Evolutionary conservation across 352 stramenopile genomes (phyloP), one percentile per base, ranked within the genome.

Genomic region (Phytophthora cactorum): DNA sequence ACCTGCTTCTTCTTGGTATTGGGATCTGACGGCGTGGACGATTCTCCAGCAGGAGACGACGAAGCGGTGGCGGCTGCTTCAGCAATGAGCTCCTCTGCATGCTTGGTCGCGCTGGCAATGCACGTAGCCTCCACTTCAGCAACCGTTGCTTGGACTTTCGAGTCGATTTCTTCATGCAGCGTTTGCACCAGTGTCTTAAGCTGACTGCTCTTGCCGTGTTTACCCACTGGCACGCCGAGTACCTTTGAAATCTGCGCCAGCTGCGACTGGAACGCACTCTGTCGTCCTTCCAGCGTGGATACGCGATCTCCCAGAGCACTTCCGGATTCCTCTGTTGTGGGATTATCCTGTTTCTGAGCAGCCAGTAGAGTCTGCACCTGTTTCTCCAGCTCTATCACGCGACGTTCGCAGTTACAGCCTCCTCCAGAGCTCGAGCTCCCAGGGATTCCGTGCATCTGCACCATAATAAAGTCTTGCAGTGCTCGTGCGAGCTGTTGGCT

Each of bases 261-360:
- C 60, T 93, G 85, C 34, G 85, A 93, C 78, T 93, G 85, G 66
- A 93, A 93, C 29, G 85, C 83, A 43, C 81, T 90, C 55, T 93
- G 85, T 15, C 85, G 77, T 17, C 85, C 85, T 65, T 93, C 85
- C 10, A 93, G 56, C 34, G 85, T 93, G 36, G 85, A 93, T 36
- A 93, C 81, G 27, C 85, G 78, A 57, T 92, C 85, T 22, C 66
- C 77, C 17, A 92, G 62, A n/a, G 66, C 61, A 59, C 49, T 84
- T 5, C 47, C 65, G 1, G 45, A 39, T 9, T 65, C 67, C 17
- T 74, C 61, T 15, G 22, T 15, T 7, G 25, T 12, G 15, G 52
- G 5, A n/a, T 43, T 17, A 43, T 43, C 36, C 44, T 15, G 17
- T 15, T 15, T 31, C 43, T 34, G 60, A 39, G 8, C 17, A 15